Evolutionary conservation across 1,139 yeast species (phyloP).

Genomic region (Taiozyma sp.): DNA sequence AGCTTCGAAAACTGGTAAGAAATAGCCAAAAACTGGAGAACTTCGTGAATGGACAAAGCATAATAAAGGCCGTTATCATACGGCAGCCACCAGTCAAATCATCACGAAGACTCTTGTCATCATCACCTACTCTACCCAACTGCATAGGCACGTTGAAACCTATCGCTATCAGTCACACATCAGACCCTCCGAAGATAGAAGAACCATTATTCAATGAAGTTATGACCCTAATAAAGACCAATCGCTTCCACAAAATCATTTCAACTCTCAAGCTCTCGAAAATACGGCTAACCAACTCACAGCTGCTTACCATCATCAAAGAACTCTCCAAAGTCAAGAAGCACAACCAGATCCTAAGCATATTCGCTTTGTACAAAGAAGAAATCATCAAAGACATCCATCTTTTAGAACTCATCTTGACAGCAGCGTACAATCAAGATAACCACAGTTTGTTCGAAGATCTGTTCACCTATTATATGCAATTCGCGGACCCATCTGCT

Average conservation of each 20-base stretch:
- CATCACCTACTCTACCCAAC: not conserved
- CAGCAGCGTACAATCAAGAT: slow-evolving; percentile 4
- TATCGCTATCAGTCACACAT: not conserved
- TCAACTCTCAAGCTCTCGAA: not conserved
- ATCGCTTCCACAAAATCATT: not conserved
- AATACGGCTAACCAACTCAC: not conserved
- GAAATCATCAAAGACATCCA: slow-evolving; percentile 4
- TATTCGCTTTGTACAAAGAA: slow-evolving; percentile 6
- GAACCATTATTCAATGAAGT: not conserved
- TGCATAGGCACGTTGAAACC: not conserved
- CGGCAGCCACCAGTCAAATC: not conserved
- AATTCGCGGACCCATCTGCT: slow-evolving; percentile 8
- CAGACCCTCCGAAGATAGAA: not conserved
- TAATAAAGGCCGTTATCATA: not conserved
- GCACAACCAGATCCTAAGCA: slow-evolving; percentile 4
- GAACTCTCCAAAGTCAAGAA: slow-evolving; percentile 6
- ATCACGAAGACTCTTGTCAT: not conserved
- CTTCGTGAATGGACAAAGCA: not conserved
- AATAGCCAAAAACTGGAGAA: not conserved
- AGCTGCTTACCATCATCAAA: not conserved
- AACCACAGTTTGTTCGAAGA: slow-evolving; percentile 16
- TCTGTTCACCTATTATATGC: slow-evolving; percentile 16
- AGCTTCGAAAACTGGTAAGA: not conserved
- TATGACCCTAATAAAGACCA: not conserved
- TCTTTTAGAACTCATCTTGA: slow-evolving; percentile 5